A percentile compares a stretch with the other conserved stretches of the same genome.
These are phyloP conservation scores for Erythrobasidium hasegawianum DNA, from an alignment of 1,284 basidiomycete species.

Conservation along the genomic window DNA sequence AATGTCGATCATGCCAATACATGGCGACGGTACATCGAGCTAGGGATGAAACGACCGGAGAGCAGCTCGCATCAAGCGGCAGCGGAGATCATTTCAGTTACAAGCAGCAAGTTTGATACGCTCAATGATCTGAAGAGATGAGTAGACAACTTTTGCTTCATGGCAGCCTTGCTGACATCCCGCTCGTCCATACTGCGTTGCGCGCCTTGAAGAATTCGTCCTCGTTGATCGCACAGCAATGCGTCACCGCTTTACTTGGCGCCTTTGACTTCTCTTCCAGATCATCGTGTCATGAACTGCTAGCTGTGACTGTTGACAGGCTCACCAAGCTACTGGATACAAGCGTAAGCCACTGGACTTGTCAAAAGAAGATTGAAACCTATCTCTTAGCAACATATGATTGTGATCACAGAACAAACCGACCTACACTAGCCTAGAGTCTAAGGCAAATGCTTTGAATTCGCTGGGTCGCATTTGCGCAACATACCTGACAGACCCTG, in stretches of 20 bases:
- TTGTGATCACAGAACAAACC: constrained; percentile 34
- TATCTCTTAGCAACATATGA: too few species aligned
- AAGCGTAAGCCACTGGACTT: constrained; percentile 10
- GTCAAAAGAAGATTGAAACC: too few species aligned
- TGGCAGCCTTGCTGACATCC: not conserved
- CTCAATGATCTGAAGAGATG: constrained; percentile 64
- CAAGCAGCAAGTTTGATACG: constrained; percentile 67
- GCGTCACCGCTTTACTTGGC: constrained; percentile 9
- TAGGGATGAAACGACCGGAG: constrained; percentile 66
- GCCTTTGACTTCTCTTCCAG: constrained; percentile 7
- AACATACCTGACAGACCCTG: constrained; percentile 1
- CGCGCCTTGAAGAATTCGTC: not conserved
- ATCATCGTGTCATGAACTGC: constrained; percentile 3
- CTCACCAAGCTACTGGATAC: constrained; percentile 23
- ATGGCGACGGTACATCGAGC: constrained; percentile 68
- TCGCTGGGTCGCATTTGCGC: constrained; percentile 37
- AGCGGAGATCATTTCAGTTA: constrained; percentile 60
- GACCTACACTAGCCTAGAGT: constrained; percentile 39
- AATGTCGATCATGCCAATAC: constrained; percentile 53
- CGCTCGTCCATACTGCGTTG: constrained; percentile 13
- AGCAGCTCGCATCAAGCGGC: constrained; percentile 68
- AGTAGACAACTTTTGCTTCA: constrained; percentile 49
- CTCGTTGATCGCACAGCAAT: constrained; percentile 3
- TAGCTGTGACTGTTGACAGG: constrained; percentile 19
- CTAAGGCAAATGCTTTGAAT: constrained; percentile 41